Conservation (phyloP, 768 basidiomycete species). For the Leccinum rimulosum region DNA sequence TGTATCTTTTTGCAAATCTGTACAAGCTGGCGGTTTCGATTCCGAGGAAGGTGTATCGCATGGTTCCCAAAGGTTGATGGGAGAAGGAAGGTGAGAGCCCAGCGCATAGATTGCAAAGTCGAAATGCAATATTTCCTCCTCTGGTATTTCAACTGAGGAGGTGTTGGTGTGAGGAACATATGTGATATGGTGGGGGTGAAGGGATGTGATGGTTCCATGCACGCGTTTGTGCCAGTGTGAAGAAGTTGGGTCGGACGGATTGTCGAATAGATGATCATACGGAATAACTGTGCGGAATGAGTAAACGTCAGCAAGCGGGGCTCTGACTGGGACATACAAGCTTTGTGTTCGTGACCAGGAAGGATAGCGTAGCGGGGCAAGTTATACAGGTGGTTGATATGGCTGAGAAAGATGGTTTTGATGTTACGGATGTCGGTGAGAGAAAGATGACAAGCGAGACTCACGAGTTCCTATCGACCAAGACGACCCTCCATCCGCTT, state of each 20-base stretch:
- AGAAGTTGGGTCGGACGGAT: conserved; percentile 13
- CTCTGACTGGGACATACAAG: conserved; percentile 39
- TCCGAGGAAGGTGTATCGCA: not conserved
- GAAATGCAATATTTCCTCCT: conserved; percentile 37
- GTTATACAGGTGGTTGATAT: conserved; percentile 57
- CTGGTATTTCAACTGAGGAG: not conserved
- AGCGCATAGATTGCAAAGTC: conserved; percentile 62
- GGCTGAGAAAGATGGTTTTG: conserved; percentile 28
- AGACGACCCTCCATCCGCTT: conserved; percentile 50
- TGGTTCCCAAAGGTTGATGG: conserved; percentile 53
- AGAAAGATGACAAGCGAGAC: conserved; percentile 17
- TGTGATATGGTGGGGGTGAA: conserved; percentile 39
- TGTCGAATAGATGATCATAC: conserved; percentile 45
- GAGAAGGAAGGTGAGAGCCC: conserved; percentile 53
- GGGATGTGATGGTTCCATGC: conserved; percentile 44
- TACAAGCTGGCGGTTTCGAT: not conserved
- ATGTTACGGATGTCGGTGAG: not conserved
- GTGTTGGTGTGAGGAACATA: conserved; percentile 10
- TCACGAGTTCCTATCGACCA: conserved; percentile 61
- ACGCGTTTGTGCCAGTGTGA: conserved; percentile 34
- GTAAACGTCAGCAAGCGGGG: not conserved
- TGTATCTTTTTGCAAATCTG: not conserved
- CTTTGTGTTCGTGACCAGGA: conserved; percentile 63
- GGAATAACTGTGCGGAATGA: conserved; percentile 45
- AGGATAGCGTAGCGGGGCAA: conserved; percentile 57